These are phyloP conservation scores for Venturia pyrina DNA, from an alignment of 2,329 filamentous ascomycete species.

Conservation along the genomic window DNA sequence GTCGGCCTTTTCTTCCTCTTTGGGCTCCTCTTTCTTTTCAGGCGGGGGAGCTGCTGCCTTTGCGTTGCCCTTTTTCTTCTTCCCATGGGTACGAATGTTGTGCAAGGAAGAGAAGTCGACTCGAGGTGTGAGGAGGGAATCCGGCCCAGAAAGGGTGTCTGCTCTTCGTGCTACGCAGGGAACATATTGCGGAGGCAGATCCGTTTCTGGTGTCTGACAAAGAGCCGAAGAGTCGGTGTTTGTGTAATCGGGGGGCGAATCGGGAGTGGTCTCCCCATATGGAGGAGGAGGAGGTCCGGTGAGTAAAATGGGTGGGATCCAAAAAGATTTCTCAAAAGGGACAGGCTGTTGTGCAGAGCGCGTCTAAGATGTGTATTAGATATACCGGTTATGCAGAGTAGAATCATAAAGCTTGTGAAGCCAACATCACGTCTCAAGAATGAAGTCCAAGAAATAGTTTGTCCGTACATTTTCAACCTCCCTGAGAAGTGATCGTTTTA, in stretches of 20 bases:
- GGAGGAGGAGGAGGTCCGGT: constrained; percentile 2
- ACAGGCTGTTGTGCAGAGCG: not conserved
- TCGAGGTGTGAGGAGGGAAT: constrained; percentile 25
- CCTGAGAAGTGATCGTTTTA: not conserved
- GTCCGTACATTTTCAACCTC: not conserved
- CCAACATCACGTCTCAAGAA: not conserved
- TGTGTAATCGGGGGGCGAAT: constrained; percentile 37
- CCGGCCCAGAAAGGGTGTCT: constrained; percentile 22
- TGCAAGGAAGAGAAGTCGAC: constrained; percentile 50
- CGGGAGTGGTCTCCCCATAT: constrained; percentile 31
- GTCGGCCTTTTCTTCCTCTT: constrained; percentile 35
- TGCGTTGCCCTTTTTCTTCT: constrained; percentile 36
- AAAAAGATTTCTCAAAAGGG: not conserved
- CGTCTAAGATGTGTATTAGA: constrained; percentile 1
- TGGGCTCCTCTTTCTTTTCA: constrained; percentile 28
- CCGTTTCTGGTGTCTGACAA: constrained; percentile 17
- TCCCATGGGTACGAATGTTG: constrained; percentile 39
- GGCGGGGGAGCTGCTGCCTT: constrained; percentile 30
- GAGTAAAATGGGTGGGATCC: not conserved
- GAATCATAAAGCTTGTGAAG: not conserved
- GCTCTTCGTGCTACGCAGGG: constrained; percentile 14
- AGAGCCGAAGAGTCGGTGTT: constrained; percentile 29
- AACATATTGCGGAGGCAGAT: constrained; percentile 17
- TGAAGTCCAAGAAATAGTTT: not conserved
- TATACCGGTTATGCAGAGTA: not conserved